phyloP scores from a whole-genome alignment of 352 stramenopile genomes.

The Pilasporangium apinafurcum region DNA sequence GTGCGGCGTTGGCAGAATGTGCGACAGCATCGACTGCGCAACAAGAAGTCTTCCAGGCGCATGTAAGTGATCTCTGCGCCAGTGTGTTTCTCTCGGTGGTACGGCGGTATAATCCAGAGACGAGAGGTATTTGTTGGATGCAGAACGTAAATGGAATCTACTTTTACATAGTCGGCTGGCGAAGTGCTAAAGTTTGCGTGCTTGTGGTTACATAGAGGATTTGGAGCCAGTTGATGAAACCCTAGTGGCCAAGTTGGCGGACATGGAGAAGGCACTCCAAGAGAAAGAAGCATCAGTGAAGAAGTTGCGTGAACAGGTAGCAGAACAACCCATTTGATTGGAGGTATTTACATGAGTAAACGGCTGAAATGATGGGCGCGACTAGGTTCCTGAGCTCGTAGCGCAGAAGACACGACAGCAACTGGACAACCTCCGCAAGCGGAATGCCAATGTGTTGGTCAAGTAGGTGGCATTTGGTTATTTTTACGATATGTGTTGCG shows the following conservation, averaged over 20 bases:
- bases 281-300: conserved; percentile 48
- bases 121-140: conserved; percentile 25
- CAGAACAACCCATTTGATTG: neutral
- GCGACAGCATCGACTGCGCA: conserved; percentile 42
- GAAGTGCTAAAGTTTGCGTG: neutral
- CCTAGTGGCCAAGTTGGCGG: conserved; percentile 26
- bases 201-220: conserved; percentile 27
- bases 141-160: neutral
- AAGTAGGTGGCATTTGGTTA: conserved; percentile 12
- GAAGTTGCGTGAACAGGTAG: conserved; percentile 49
- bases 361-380: too few relatives aligned
- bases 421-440: conserved; percentile 48
- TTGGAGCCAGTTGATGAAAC: conserved; percentile 49
- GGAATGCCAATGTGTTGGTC: conserved; percentile 39
- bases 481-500: neutral
- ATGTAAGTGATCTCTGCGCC: conserved; percentile 69
- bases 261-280: conserved; percentile 42
- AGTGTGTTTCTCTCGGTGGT: conserved; percentile 61
- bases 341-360: neutral
- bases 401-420: conserved; percentile 43
- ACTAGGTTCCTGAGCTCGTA: conserved; percentile 51
- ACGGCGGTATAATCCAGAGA: conserved; percentile 64
- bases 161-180: neutral
- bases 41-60: conserved; percentile 67
- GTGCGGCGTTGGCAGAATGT: conserved; percentile 41